Evolutionary conservation across 1,139 yeast species (phyloP).

Genomic region (Kodamaea sp.): DNA sequence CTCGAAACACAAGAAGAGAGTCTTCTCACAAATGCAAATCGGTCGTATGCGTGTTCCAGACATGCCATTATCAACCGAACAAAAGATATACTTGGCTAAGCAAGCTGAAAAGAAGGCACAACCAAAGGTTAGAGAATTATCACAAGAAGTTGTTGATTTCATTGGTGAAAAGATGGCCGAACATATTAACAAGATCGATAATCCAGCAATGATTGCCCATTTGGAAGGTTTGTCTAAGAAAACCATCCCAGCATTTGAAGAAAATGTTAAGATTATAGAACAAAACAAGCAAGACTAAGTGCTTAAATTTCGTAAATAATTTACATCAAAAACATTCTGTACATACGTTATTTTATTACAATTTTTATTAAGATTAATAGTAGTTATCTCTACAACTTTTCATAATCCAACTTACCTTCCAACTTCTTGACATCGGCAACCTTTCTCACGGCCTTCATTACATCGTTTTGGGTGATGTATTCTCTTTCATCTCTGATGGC

Average conservation of each 20-base stretch:
- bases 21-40: conserved; percentile 58
- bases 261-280: conserved; percentile 23
- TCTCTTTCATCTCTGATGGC: conserved; percentile 98
- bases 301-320: neutral
- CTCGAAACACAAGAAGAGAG: conserved; percentile 55
- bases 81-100: conserved; percentile 61
- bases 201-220: conserved; percentile 36
- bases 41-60: conserved; percentile 62
- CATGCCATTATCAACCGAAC: conserved; percentile 73
- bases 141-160: conserved; percentile 63
- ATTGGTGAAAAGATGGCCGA: conserved; percentile 68
- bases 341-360: neutral
- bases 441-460: conserved; percentile 97
- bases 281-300: conserved; percentile 3
- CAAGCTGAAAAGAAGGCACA: conserved; percentile 37
- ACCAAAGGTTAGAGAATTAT: conserved; percentile 47
- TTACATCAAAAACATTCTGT: neutral
- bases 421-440: conserved; percentile 95
- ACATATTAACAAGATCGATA: conserved; percentile 43
- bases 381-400: conserved; percentile 54
- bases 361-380: too few species aligned
- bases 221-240: conserved; percentile 38
- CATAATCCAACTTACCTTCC: conserved; percentile 94
- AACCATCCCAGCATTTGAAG: conserved; percentile 30
- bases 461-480: conserved; percentile 85